These are phyloP conservation scores for Gautieria morchelliformis DNA, from an alignment of 768 basidiomycete species.

Conservation along the genomic window DNA sequence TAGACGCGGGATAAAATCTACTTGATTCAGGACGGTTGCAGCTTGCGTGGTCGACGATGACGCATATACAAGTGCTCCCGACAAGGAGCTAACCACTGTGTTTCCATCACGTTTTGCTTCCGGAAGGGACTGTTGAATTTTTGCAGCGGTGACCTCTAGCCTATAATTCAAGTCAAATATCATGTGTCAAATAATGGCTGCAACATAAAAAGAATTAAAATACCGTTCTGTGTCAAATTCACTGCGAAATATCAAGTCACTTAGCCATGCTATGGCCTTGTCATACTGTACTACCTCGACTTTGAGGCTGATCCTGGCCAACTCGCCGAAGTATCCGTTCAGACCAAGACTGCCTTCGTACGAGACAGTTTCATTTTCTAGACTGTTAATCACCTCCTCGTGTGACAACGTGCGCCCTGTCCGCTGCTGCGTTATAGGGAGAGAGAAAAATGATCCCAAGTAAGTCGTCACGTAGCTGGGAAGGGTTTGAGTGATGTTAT, in stretches of 20 bases:
- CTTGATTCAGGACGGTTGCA: conserved; percentile 58
- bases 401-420: conserved; percentile 64
- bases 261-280: conserved; percentile 75
- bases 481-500: neutral
- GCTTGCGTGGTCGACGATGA: conserved; percentile 62
- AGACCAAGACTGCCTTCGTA: conserved; percentile 69
- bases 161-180: conserved; percentile 28
- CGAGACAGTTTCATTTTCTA: conserved; percentile 85
- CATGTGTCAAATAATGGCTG: neutral
- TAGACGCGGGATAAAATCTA: conserved; percentile 72
- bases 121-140: conserved; percentile 83
- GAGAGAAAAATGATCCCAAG: conserved; percentile 75
- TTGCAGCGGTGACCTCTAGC: conserved; percentile 75
- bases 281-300: conserved; percentile 78
- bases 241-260: conserved; percentile 66
- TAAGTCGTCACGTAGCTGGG: conserved; percentile 69
- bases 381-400: conserved; percentile 83
- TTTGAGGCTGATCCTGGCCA: conserved; percentile 66
- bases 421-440: conserved; percentile 63
- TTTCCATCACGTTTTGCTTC: conserved; percentile 85
- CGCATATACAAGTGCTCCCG: conserved; percentile 54
- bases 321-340: conserved; percentile 60
- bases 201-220: conserved; percentile 9
- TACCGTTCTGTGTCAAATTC: conserved; percentile 76
- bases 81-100: conserved; percentile 67